These are phyloP conservation scores for Erysimum cheiranthoides DNA, from an alignment of 345 rosid genomes.

Conservation along the genomic window DNA sequence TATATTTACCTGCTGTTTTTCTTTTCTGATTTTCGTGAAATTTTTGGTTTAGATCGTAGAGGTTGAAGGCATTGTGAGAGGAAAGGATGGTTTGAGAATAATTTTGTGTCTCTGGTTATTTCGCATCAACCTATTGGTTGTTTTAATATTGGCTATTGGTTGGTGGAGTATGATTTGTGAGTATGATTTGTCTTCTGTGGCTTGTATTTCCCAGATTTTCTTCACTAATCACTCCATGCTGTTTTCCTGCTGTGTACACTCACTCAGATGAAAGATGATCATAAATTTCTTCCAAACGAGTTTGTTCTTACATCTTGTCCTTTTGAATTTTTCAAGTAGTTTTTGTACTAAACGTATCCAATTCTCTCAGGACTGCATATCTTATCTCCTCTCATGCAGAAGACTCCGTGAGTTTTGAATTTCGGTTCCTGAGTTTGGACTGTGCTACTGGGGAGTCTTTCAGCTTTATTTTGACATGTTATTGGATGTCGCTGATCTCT, in stretches of 20 bases:
- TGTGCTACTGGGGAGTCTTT: background rate
- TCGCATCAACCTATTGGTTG: background rate
- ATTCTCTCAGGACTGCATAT: background rate
- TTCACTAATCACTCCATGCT: background rate
- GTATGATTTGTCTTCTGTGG: background rate
- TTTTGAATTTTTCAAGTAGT: background rate
- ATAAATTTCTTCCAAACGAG: background rate
- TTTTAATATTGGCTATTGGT: background rate
- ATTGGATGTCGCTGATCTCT: background rate
- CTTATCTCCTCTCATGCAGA: background rate
- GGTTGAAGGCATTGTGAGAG: background rate
- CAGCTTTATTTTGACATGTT: background rate
- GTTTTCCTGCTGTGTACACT: background rate
- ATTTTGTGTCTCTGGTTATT: background rate
- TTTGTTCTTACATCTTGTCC: background rate
- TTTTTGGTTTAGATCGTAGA: background rate
- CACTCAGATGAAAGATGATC: background rate
- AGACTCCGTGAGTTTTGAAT: background rate
- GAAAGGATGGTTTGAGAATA: background rate
- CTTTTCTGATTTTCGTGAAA: background rate
- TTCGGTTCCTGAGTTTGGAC: background rate
- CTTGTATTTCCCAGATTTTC: slow-evolving; percentile 11
- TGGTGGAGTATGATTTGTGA: slow-evolving; percentile 4
- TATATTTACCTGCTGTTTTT: background rate
- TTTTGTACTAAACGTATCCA: background rate